Evolutionary conservation across 2,329 filamentous ascomycete genomes (phyloP).

Genomic region (Diaporthe sp.): DNA sequence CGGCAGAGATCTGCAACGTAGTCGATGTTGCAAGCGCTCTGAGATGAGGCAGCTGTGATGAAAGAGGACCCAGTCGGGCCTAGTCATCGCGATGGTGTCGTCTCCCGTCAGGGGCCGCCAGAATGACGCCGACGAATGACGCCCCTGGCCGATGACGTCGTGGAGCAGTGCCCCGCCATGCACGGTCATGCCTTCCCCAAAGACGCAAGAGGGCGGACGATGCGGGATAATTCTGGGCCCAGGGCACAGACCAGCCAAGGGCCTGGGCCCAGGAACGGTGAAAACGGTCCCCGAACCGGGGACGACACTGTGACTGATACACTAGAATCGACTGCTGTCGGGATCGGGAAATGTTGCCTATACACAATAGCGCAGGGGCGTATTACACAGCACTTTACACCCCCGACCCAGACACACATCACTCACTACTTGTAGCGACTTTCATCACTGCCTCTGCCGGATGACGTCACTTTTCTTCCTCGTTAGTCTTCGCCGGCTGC

Average conservation of each 20-base stretch:
- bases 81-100: slow-evolving; percentile 15
- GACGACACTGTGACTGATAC: neutral
- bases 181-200: slow-evolving; percentile 28
- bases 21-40: neutral
- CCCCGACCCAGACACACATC: neutral
- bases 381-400: neutral
- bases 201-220: neutral
- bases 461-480: neutral
- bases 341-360: slow-evolving; percentile 18
- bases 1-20: slow-evolving; percentile 36
- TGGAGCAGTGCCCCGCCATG: slow-evolving; percentile 26
- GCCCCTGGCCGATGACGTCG: slow-evolving; percentile 23
- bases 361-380: no score
- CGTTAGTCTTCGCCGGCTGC: neutral
- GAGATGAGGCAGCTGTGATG: slow-evolving; percentile 18
- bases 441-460: neutral
- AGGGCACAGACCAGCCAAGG: slow-evolving; percentile 6
- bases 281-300: slow-evolving; percentile 17
- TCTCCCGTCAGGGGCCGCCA: slow-evolving; percentile 20
- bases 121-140: slow-evolving; percentile 21
- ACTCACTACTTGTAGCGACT: neutral
- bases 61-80: neutral
- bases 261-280: slow-evolving; percentile 1
- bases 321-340: no score
- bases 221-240: neutral